A percentile compares a stretch with the other conserved stretches of the same genome.
These are phyloP conservation scores for Barnettozyma botsteinii DNA, from an alignment of 805 yeast genomes.

Conservation along the genomic window DNA sequence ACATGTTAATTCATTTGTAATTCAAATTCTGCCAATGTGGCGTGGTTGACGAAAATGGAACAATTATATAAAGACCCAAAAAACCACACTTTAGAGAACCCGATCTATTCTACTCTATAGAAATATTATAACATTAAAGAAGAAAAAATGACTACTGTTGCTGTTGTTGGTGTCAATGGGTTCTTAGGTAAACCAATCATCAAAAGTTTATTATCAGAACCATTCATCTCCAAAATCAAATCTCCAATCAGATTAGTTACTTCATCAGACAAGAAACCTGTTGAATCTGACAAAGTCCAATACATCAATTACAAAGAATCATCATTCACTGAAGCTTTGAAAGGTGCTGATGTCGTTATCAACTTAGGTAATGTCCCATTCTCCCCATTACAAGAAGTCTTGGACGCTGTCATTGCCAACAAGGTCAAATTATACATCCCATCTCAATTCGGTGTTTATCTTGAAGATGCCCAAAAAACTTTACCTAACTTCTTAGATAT, in stretches of 20 bases:
- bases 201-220: slow-evolving; percentile 37
- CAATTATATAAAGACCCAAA: slow-evolving; percentile 15
- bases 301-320: slow-evolving; percentile 11
- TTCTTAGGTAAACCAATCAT: slow-evolving; percentile 43
- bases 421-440: slow-evolving; percentile 52
- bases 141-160: slow-evolving; percentile 34
- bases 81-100: too few species aligned
- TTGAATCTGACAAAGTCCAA: slow-evolving; percentile 20
- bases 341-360: slow-evolving; percentile 46
- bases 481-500: slow-evolving; percentile 32
- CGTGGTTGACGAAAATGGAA: too few species aligned
- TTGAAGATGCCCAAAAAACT: slow-evolving; percentile 23
- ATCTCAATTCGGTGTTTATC: slow-evolving; percentile 53
- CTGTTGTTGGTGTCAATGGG: slow-evolving; percentile 51
- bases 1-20: too few species aligned
- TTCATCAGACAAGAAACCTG: slow-evolving; percentile 12
- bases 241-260: slow-evolving; percentile 50
- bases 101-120: too few species aligned
- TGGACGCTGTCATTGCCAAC: slow-evolving; percentile 36
- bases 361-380: slow-evolving; percentile 33
- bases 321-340: slow-evolving; percentile 33
- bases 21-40: too few species aligned
- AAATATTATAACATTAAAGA: too few species aligned
- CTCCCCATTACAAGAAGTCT: slow-evolving; percentile 28
- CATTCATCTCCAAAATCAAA: slow-evolving; percentile 36